Percentiles rank a stretch among this genome's conserved stretches.
Conservation (phyloP, 2,329 filamentous ascomycete species). For the Gaeumannomyces sp. region DNA sequence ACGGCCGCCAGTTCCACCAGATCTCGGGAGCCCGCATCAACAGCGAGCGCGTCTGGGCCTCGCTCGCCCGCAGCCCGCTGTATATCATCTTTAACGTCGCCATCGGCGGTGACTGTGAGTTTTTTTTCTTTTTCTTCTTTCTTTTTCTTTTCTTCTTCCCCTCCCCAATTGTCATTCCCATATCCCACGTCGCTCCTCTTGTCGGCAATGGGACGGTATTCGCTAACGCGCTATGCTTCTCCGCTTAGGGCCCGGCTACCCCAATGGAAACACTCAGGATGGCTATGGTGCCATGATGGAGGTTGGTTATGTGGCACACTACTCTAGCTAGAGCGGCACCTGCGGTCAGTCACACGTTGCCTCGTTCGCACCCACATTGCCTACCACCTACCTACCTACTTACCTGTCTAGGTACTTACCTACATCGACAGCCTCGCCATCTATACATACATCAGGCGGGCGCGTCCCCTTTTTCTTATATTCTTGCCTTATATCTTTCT, state of each 20-base stretch:
- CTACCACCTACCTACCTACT: neutral
- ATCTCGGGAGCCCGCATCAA: constrained; percentile 37
- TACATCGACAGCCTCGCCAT: no score
- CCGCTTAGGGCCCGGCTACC: constrained; percentile 34
- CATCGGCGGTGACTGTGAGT: constrained; percentile 45
- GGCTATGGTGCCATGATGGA: constrained; percentile 23
- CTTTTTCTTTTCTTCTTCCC: neutral
- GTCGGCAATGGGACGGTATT: no score
- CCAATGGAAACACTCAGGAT: constrained; percentile 26
- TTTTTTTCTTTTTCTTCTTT: constrained; percentile 4
- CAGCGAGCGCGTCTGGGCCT: constrained; percentile 36
- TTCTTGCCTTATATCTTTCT: no score
- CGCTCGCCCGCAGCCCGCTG: constrained; percentile 40
- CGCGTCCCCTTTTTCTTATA: neutral
- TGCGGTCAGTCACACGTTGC: neutral
- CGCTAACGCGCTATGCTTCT: neutral
- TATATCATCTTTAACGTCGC: constrained; percentile 48
- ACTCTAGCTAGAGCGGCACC: constrained; percentile 8
- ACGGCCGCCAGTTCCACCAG: constrained; percentile 36
- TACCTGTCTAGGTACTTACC: no score
- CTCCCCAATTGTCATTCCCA: neutral
- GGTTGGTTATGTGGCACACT: constrained; percentile 23
- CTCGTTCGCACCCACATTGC: neutral
- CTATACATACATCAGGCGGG: neutral
- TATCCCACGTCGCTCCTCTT: no score